Percentiles rank a stretch among this genome's conserved stretches.
Evolutionary conservation across 129 eudicot genomes (phyloP).

Genomic region (Pseudognaphalium luteoalbum): DNA sequence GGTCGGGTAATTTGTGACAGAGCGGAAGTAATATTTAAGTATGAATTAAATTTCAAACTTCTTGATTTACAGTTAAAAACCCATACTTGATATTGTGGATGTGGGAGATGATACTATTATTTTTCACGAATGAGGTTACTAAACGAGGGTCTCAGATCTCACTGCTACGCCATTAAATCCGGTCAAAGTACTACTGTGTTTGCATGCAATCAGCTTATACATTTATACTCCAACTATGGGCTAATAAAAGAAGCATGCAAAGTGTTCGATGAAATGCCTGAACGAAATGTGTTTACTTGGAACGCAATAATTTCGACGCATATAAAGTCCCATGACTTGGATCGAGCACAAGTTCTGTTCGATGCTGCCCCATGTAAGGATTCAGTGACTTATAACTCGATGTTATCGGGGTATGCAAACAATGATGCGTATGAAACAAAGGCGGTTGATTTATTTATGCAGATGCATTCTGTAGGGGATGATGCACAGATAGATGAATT

Average conservation of each 20-base stretch:
- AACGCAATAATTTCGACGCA: constrained; percentile 73
- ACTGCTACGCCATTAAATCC: constrained; percentile 50
- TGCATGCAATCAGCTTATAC: constrained; percentile 63
- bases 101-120: constrained; percentile 18
- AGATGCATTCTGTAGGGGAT: constrained; percentile 46
- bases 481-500: constrained; percentile 60
- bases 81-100: neutral
- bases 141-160: constrained; percentile 42
- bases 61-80: neutral
- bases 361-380: constrained; percentile 61
- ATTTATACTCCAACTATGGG: constrained; percentile 54
- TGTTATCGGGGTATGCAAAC: constrained; percentile 69
- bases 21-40: no score
- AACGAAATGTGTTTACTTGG: constrained; percentile 82
- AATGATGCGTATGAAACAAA: constrained; percentile 49
- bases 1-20: no score
- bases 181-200: constrained; percentile 38
- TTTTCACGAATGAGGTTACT: constrained; percentile 40
- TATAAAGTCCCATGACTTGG: constrained; percentile 47
- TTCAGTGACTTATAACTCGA: constrained; percentile 74
- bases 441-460: constrained; percentile 57
- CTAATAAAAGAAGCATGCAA: constrained; percentile 46
- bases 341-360: constrained; percentile 49
- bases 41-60: no score
- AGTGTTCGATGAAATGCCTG: constrained; percentile 94